Evolutionary conservation across 2,329 filamentous ascomycete genomes (phyloP).

Genomic region (Neospermospora avenae): DNA sequence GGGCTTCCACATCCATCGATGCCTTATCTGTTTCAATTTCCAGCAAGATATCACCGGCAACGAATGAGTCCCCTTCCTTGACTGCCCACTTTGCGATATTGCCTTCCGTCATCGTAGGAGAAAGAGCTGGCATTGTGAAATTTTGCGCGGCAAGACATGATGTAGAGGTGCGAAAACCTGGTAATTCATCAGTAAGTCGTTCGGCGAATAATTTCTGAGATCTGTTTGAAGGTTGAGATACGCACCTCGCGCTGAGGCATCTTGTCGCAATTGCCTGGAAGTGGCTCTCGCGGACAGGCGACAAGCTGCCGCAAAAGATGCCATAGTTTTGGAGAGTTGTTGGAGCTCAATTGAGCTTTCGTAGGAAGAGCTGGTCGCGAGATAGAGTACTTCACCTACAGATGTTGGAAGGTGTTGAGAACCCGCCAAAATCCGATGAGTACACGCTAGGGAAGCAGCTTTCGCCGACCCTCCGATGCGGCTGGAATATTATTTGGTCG

Average conservation of each 20-base stretch:
- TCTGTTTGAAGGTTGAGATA: constrained; percentile 15
- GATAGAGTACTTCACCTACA: constrained; percentile 17
- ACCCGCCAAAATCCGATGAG: constrained; percentile 23
- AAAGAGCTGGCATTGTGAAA: constrained; percentile 88
- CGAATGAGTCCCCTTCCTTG: constrained; percentile 81
- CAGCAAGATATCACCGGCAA: constrained; percentile 79
- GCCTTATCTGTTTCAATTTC: constrained; percentile 96
- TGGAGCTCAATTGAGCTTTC: constrained; percentile 33
- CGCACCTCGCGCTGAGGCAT: constrained; percentile 58
- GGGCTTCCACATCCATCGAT: constrained; percentile 91
- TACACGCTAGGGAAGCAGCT: constrained; percentile 9
- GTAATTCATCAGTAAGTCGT: constrained; percentile 16
- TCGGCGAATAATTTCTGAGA: constrained; percentile 8
- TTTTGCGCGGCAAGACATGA: constrained; percentile 72
- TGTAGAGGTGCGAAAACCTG: constrained; percentile 64
- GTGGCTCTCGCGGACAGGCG: constrained; percentile 61
- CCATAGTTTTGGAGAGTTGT: constrained; percentile 49
- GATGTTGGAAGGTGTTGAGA: constrained; percentile 23
- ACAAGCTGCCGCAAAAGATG: constrained; percentile 62
- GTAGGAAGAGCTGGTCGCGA: constrained; percentile 10
- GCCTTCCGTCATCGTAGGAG: constrained; percentile 91
- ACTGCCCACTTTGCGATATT: constrained; percentile 83
- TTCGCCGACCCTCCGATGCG: constrained; percentile 24
- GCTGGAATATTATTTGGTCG: constrained; percentile 20
- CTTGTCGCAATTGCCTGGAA: constrained; percentile 49